phyloP scores from a whole-genome alignment of 805 yeast species.

The Millerago galiae region DNA sequence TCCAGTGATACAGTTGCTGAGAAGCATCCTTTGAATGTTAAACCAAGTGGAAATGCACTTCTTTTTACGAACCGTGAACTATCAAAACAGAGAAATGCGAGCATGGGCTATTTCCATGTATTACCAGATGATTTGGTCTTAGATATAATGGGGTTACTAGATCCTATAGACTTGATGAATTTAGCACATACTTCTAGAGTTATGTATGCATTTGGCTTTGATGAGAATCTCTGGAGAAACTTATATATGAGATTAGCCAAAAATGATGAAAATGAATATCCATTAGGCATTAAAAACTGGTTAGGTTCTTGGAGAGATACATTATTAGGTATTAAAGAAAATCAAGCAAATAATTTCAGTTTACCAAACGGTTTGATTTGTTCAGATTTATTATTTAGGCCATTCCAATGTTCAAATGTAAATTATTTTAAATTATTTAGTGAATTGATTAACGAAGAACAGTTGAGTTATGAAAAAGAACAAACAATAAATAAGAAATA shows the following conservation, averaged over 20 bases:
- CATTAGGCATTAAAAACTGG: conserved; percentile 43
- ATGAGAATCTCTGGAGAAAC: conserved; percentile 79
- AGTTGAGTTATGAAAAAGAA: conserved; percentile 18
- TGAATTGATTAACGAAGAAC: conserved; percentile 43
- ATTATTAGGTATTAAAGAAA: conserved; percentile 30
- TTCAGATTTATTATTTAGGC: conserved; percentile 75
- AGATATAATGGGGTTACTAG: conserved; percentile 43
- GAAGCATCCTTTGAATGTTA: conserved; percentile 66
- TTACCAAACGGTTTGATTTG: conserved; percentile 47
- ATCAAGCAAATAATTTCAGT: conserved; percentile 37
- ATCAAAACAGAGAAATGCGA: conserved; percentile 15
- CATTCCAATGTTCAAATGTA: conserved; percentile 74
- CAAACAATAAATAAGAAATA: conserved; percentile 19
- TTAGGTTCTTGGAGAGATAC: conserved; percentile 77
- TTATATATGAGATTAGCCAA: conserved; percentile 34
- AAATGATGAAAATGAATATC: conserved; percentile 15
- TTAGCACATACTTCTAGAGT: conserved; percentile 58
- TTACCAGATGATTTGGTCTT: conserved; percentile 63
- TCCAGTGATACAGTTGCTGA: conserved; percentile 27
- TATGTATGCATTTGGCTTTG: conserved; percentile 64
- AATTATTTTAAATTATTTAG: conserved; percentile 47
- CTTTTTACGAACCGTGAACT: conserved; percentile 24
- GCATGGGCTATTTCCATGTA: conserved; percentile 46
- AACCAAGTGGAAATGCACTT: conserved; percentile 67
- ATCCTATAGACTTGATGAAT: conserved; percentile 40